Conservation (phyloP, 148 eudicot species). For the Rhododendron griersonianum region DNA sequence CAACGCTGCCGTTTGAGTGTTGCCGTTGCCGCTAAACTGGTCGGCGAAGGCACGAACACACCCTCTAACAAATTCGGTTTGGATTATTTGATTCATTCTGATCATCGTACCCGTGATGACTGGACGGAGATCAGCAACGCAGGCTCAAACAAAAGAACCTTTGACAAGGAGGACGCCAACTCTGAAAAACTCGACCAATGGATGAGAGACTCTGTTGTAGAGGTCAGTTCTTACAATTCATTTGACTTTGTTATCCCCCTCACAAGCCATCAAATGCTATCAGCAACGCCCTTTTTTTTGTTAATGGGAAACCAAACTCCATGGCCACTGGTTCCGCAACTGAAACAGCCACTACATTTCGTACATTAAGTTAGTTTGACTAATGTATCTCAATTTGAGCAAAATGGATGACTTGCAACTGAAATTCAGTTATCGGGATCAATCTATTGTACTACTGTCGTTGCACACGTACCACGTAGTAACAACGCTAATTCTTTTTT, state of each 20-base stretch:
- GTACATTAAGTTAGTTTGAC: not conserved
- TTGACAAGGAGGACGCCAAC: conserved; percentile 5
- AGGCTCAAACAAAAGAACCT: not conserved
- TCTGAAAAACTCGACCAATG: conserved; percentile 26
- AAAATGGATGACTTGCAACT: not conserved
- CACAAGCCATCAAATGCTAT: not conserved
- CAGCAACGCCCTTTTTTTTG: not conserved
- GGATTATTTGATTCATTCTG: not conserved
- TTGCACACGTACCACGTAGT: not conserved
- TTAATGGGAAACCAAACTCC: not conserved
- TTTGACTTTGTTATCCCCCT: not conserved
- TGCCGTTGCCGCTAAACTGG: not conserved
- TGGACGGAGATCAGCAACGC: not conserved
- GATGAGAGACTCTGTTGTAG: conserved; percentile 24
- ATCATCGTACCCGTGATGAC: not conserved
- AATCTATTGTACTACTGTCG: not conserved
- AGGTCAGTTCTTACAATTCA: conserved; percentile 18
- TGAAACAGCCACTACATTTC: not conserved
- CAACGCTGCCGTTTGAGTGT: not conserved
- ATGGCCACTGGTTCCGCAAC: not conserved
- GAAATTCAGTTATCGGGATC: not conserved
- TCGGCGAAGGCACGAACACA: not conserved
- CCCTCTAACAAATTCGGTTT: not conserved
- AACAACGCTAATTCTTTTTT: not conserved
- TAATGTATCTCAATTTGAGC: not conserved